Conservation (phyloP, 805 yeast species). For the Saturnispora dispora region DNA sequence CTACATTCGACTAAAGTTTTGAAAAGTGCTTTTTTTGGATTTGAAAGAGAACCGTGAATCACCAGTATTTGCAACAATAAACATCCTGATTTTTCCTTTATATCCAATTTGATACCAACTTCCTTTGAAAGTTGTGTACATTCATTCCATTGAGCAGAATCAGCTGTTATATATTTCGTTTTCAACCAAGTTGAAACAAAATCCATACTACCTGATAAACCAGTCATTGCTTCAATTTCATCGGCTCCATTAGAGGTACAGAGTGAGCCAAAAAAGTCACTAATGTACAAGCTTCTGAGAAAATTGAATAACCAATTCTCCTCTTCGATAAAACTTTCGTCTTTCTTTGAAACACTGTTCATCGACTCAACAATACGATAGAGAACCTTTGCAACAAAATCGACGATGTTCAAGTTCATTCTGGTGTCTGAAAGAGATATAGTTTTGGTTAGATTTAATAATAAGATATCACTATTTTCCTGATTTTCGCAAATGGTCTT, state of each 20-base stretch:
- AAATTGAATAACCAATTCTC: slow-evolving; percentile 16
- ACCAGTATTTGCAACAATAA: slow-evolving; percentile 5
- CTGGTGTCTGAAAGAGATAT: slow-evolving; percentile 37
- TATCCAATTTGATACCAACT: slow-evolving; percentile 8
- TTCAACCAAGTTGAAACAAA: slow-evolving; percentile 9
- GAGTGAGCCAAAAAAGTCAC: slow-evolving; percentile 14
- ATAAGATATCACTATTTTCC: slow-evolving; percentile 16
- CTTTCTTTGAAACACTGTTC: not conserved
- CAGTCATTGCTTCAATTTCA: slow-evolving; percentile 14
- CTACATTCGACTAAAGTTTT: slow-evolving; percentile 13
- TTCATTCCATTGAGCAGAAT: slow-evolving; percentile 7
- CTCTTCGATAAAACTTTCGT: slow-evolving; percentile 19
- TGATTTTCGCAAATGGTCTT: slow-evolving; percentile 12
- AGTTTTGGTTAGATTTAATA: slow-evolving; percentile 35
- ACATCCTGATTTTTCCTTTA: not conserved
- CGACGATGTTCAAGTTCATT: slow-evolving; percentile 34
- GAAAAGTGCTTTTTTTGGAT: slow-evolving; percentile 10
- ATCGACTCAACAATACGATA: slow-evolving; percentile 32
- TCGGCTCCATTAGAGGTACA: slow-evolving; percentile 21
- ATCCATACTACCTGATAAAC: slow-evolving; percentile 13
- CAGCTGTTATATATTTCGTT: not conserved
- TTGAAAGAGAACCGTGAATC: slow-evolving; percentile 7
- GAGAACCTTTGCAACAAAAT: slow-evolving; percentile 37
- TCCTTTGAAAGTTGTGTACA: slow-evolving; percentile 3
- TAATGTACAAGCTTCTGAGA: slow-evolving; percentile 8